phyloP scores from a whole-genome alignment of 495 filamentous ascomycete species.

The Penicillium bovifimosum region DNA sequence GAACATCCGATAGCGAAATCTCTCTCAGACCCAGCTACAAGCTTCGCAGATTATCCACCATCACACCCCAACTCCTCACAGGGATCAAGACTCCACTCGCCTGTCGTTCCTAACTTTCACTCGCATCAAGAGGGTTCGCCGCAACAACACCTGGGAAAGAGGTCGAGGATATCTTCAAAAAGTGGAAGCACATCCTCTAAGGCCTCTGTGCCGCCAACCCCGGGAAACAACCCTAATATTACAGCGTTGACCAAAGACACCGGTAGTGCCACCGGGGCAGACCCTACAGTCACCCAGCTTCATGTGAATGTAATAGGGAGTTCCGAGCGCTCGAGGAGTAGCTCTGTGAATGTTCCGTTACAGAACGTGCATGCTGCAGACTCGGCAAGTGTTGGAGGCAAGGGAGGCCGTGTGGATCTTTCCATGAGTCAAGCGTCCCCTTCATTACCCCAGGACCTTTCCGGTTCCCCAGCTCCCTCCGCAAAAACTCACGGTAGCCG shows the following conservation, averaged over 20 bases:
- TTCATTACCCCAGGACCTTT: constrained; percentile 25
- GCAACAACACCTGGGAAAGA: constrained; percentile 36
- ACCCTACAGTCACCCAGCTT: constrained; percentile 48
- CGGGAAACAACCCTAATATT: constrained; percentile 29
- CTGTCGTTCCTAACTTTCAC: constrained; percentile 29
- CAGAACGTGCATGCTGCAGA: constrained; percentile 26
- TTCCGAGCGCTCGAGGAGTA: constrained; percentile 31
- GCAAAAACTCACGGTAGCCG: constrained; percentile 24
- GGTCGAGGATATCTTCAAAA: constrained; percentile 52
- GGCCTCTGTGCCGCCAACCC: constrained; percentile 42
- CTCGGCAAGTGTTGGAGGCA: constrained; percentile 28
- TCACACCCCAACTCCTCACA: constrained; percentile 31
- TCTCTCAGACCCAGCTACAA: constrained; percentile 18
- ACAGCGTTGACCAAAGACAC: constrained; percentile 46
- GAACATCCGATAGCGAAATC: constrained; percentile 29
- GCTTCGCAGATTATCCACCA: constrained; percentile 21
- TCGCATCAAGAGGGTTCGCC: constrained; percentile 30
- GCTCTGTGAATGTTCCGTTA: constrained; percentile 27
- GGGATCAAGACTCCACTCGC: constrained; percentile 41
- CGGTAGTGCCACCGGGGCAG: constrained; percentile 29
- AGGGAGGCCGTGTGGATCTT: constrained; percentile 26
- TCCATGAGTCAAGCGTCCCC: constrained; percentile 29
- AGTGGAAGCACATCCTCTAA: constrained; percentile 50
- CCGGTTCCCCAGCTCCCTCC: constrained; percentile 33
- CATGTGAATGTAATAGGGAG: constrained; percentile 51